Conservation (phyloP, 148 eudicot genomes). For the Pouteria glomerata region DNA sequence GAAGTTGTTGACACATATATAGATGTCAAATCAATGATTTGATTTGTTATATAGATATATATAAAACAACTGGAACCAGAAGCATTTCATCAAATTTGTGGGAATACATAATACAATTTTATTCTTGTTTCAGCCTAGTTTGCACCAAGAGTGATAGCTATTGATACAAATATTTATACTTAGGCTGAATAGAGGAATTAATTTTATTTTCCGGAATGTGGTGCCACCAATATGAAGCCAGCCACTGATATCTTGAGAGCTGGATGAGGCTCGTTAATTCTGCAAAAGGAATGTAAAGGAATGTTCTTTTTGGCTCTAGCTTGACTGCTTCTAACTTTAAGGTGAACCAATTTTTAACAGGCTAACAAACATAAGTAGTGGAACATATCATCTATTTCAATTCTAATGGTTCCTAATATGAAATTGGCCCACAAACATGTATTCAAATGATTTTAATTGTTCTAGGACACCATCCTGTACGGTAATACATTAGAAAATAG, state of each 20-base stretch:
- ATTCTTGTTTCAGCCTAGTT: neutral
- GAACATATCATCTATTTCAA: neutral
- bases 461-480: neutral
- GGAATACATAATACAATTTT: neutral
- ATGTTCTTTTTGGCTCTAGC: conserved; percentile 2
- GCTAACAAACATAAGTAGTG: neutral
- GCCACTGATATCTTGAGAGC: neutral
- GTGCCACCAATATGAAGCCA: neutral
- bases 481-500: neutral
- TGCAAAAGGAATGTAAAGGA: neutral
- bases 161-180: neutral
- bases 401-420: neutral
- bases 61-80: neutral
- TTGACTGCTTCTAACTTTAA: neutral
- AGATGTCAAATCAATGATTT: too few relatives aligned
- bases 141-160: too few relatives aligned
- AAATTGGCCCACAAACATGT: neutral
- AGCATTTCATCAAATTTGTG: neutral
- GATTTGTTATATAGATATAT: too few relatives aligned
- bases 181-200: neutral
- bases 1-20: too few relatives aligned
- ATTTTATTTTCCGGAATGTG: neutral
- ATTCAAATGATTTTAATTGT: neutral
- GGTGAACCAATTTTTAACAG: neutral
- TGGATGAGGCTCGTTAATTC: neutral